phyloP scores from a whole-genome alignment of 202 grass and related monocot species.

The Hordeum pubiflorum region DNA sequence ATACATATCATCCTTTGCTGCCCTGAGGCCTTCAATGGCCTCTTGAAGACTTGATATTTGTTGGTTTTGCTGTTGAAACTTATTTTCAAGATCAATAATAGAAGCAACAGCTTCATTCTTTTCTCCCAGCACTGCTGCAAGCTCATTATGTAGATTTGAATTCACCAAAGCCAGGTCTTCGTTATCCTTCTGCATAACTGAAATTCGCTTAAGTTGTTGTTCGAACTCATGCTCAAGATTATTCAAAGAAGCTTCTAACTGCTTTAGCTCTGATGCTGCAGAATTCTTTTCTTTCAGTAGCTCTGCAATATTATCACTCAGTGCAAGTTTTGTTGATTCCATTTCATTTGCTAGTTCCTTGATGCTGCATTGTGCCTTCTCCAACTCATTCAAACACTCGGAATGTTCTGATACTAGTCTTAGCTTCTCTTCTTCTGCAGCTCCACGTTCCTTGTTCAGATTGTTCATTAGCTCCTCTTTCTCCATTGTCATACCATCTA shows the following conservation, averaged over 20 bases:
- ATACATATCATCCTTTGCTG: slow-evolving; percentile 19
- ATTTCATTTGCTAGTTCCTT: slow-evolving; percentile 44
- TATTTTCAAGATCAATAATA: slow-evolving; percentile 28
- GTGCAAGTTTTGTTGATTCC: slow-evolving; percentile 38
- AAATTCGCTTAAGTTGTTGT: slow-evolving; percentile 28
- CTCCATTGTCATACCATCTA: slow-evolving; percentile 27
- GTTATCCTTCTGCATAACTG: slow-evolving; percentile 29
- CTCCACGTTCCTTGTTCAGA: slow-evolving; percentile 28
- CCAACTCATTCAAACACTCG: slow-evolving; percentile 37
- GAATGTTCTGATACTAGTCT: slow-evolving; percentile 39
- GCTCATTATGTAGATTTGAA: slow-evolving; percentile 34
- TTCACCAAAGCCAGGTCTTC: slow-evolving; percentile 30
- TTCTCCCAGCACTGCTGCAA: slow-evolving; percentile 32
- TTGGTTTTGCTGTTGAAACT: slow-evolving; percentile 34
- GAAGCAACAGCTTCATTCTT: slow-evolving; percentile 41
- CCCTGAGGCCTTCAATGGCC: slow-evolving; percentile 22
- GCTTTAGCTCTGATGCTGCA: slow-evolving; percentile 28
- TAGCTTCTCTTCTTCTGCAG: slow-evolving; percentile 38
- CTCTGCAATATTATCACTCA: slow-evolving; percentile 39
- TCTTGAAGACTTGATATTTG: slow-evolving; percentile 36
- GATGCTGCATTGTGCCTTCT: slow-evolving; percentile 11
- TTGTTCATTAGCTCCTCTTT: slow-evolving; percentile 29
- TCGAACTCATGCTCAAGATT: slow-evolving; percentile 38
- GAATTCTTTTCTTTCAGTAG: slow-evolving; percentile 37
- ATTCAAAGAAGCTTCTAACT: slow-evolving; percentile 36